Evolutionary conservation across 345 rosid genomes (phyloP), one percentile per base, ranked within the genome.

Genomic region (Noccaea bulbosa): DNA sequence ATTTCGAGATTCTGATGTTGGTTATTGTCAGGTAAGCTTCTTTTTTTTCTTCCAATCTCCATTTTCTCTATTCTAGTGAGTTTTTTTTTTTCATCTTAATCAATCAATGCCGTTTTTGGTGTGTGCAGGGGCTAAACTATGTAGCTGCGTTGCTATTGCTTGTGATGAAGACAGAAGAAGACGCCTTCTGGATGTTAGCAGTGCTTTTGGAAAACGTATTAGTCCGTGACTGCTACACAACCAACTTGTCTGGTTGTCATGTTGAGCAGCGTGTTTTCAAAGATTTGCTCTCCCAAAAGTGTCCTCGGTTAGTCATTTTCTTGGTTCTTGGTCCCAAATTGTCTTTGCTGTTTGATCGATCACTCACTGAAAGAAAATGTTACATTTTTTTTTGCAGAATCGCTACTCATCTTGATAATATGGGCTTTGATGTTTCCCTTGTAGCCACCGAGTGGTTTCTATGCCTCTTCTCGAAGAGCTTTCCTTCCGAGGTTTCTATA

Each of bases 91-190:
- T 30, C 9, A 20, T 69, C 53, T 34, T 69, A 32, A 11, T 24
- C 56, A 32, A 11, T 24, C 56, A 52, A 12, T 56, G 27, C 43
- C 11, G 34, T 64, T 74, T 50, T 60, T 44, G 30, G 30, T 27
- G 55, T 59, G 59, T 67, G 53, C 83, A 95, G 99, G 99, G 99
- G 11, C 75, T 95, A 80, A 95, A 95, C 78, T 95, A 92, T 24
- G 99, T 95, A 62, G 99, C 94, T 8, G 99, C 99, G 1, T 73
- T 95, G 65, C 72, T 95, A 53, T 85, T 95, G 67, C 94, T 95
- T 49, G 99, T 95, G 66, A 92, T 95, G 99, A 95, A 95, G 85
- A 95, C 99, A 1, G 99, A 95, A 80, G 99, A 95, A 83, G 99
- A 95, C 64, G 97, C 91, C 6, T 95, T 95, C 77, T 95, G 99